Evolutionary conservation across 73 alveolate genomes (phyloP).

Genomic region (Tetrahymena borealis): DNA sequence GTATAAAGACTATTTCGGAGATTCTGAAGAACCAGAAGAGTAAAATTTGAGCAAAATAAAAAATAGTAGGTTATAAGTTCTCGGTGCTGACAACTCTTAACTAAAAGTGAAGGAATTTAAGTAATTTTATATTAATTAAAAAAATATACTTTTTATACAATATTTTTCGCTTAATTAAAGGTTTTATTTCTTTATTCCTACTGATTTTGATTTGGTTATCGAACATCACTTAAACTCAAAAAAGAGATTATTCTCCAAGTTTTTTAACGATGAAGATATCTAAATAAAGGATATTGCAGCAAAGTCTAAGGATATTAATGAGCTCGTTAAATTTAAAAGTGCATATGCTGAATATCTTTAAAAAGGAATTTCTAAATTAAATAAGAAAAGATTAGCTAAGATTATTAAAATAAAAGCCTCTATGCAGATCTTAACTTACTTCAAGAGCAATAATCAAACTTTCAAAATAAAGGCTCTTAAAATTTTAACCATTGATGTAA

Average conservation of each 20-base stretch:
- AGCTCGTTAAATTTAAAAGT: background rate
- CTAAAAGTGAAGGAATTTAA: background rate
- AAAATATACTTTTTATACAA: background rate
- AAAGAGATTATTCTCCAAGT: background rate
- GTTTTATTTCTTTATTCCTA: background rate
- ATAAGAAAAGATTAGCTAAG: background rate
- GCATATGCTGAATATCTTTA: background rate
- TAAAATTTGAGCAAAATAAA: background rate
- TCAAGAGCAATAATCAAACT: background rate
- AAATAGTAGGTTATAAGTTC: background rate
- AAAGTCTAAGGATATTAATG: background rate
- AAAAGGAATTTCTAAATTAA: background rate
- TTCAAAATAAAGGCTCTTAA: background rate
- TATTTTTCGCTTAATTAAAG: background rate
- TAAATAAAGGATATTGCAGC: background rate
- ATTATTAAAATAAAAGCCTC: background rate
- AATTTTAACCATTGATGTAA: background rate
- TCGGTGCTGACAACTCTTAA: background rate
- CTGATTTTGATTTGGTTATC: background rate
- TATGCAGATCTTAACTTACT: background rate
- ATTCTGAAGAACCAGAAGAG: constrained; percentile 6
- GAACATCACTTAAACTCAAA: background rate
- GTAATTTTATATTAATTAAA: background rate
- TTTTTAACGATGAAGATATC: background rate
- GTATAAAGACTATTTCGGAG: constrained; percentile 8